phyloP scores from a whole-genome alignment of 2,329 filamentous ascomycete genomes.

The Lomentospora prolificans region DNA sequence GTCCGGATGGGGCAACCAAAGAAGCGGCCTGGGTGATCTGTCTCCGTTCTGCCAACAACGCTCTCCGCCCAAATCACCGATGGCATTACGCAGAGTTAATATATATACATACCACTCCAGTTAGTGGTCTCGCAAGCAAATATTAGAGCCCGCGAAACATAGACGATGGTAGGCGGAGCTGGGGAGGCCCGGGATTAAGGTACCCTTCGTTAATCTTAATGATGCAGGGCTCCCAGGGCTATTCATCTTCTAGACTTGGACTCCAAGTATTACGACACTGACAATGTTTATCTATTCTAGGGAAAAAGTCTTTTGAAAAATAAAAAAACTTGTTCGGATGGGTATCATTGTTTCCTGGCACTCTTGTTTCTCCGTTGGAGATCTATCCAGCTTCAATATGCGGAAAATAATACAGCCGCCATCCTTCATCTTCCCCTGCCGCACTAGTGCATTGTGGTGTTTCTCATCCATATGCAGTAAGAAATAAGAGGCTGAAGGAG shows the following conservation, averaged over 20 bases:
- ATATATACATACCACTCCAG: too few relatives aligned
- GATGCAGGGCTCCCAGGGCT: not conserved
- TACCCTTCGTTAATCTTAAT: not conserved
- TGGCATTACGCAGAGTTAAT: not conserved
- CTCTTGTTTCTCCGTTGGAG: not conserved
- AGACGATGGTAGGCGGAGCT: not conserved
- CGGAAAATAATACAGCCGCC: too few relatives aligned
- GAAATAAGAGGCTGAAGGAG: not conserved
- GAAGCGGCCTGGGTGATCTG: not conserved
- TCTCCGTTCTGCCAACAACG: not conserved
- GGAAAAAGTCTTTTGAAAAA: not conserved
- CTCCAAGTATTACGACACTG: too few relatives aligned
- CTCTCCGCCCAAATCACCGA: too few relatives aligned
- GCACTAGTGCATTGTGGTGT: not conserved
- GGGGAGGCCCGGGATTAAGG: not conserved
- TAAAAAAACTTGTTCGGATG: not conserved
- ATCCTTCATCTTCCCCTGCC: not conserved
- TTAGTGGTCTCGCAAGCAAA: too few relatives aligned
- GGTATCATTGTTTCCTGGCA: not conserved
- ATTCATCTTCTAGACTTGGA: too few relatives aligned
- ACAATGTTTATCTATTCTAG: too few relatives aligned
- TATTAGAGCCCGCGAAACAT: too few relatives aligned
- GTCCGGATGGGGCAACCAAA: not conserved
- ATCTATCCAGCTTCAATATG: not conserved
- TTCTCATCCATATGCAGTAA: not conserved